Conservation (phyloP, 192 early-diverging fungal genomes). For the Backusella psychrophila region DNA sequence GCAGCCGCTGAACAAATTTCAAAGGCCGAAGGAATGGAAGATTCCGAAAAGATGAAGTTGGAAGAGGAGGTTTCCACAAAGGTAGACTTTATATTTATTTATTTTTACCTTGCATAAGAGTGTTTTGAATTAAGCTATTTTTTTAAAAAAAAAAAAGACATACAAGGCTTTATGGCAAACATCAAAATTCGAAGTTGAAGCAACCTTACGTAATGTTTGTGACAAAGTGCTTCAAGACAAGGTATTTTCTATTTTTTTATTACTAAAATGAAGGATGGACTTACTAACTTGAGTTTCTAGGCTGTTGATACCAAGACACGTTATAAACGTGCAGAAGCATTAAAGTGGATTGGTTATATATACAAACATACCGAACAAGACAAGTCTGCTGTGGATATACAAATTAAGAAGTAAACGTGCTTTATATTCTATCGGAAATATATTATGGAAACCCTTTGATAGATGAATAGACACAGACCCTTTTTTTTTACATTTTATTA, state of each 20-base stretch:
- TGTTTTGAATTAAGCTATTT: not conserved
- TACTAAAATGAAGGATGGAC: not conserved
- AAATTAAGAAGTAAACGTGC: slow-evolving; percentile 10
- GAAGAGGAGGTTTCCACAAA: slow-evolving; percentile 37
- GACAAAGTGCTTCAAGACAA: slow-evolving; percentile 17
- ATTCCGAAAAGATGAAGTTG: slow-evolving; percentile 29
- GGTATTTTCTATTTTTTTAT: not conserved
- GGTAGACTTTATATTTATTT: not conserved
- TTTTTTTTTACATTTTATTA: no score
- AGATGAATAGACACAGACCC: no score
- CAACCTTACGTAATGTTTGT: slow-evolving; percentile 25
- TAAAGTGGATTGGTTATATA: slow-evolving; percentile 36
- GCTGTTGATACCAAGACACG: slow-evolving; percentile 17
- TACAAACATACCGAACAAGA: slow-evolving; percentile 36
- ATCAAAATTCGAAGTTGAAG: slow-evolving; percentile 38
- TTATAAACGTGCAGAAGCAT: slow-evolving; percentile 34
- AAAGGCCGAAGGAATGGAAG: slow-evolving; percentile 34
- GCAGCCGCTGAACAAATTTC: slow-evolving; percentile 21
- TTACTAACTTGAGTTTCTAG: not conserved
- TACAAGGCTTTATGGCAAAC: slow-evolving; percentile 39
- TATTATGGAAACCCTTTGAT: no score
- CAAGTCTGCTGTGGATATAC: slow-evolving; percentile 26
- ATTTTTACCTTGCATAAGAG: not conserved
- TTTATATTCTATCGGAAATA: no score
- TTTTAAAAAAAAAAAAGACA: not conserved